Conservation (phyloP, 2,329 filamentous ascomycete species). For the Arachnomyces sp. region DNA sequence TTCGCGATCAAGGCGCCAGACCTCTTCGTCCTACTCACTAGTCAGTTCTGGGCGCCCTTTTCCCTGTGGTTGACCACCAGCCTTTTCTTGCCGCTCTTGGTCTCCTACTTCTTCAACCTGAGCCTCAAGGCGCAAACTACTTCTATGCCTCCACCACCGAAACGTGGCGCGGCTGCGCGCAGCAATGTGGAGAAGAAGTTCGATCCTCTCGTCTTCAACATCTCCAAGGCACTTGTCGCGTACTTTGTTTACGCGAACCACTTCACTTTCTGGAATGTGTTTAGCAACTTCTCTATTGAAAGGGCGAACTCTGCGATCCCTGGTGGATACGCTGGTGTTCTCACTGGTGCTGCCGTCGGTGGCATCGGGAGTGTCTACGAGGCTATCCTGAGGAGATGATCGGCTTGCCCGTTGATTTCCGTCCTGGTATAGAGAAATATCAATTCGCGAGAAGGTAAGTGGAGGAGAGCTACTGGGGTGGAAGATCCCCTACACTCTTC, state of each 20-base stretch:
- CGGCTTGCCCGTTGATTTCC: too few relatives aligned
- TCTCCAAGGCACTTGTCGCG: slow-evolving; percentile 72
- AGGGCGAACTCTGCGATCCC: slow-evolving; percentile 32
- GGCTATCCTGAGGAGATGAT: slow-evolving; percentile 35
- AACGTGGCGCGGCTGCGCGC: slow-evolving; percentile 23
- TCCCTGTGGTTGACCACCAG: slow-evolving; percentile 68
- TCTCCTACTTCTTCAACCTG: slow-evolving; percentile 88
- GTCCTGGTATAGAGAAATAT: too few relatives aligned
- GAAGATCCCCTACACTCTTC: too few relatives aligned
- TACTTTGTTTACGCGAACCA: slow-evolving; percentile 66
- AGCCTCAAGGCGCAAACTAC: slow-evolving; percentile 42
- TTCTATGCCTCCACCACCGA: slow-evolving; percentile 15
- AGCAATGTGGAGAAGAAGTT: slow-evolving; percentile 49
- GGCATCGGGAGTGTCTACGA: slow-evolving; percentile 37
- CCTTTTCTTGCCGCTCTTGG: slow-evolving; percentile 58
- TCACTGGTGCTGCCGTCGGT: slow-evolving; percentile 35
- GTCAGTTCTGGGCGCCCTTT: slow-evolving; percentile 75
- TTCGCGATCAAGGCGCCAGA: slow-evolving; percentile 65
- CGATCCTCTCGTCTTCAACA: slow-evolving; percentile 84
- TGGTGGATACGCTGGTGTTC: slow-evolving; percentile 30
- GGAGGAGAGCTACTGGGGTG: too few relatives aligned
- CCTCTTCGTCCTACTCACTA: slow-evolving; percentile 66
- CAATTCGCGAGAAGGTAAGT: too few relatives aligned
- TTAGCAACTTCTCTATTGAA: slow-evolving; percentile 26
- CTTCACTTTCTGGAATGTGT: slow-evolving; percentile 31